A percentile compares a stretch with the other conserved stretches of the same genome.
phyloP scores from a whole-genome alignment of 345 rosid species.

The Hypericum perforatum region DNA sequence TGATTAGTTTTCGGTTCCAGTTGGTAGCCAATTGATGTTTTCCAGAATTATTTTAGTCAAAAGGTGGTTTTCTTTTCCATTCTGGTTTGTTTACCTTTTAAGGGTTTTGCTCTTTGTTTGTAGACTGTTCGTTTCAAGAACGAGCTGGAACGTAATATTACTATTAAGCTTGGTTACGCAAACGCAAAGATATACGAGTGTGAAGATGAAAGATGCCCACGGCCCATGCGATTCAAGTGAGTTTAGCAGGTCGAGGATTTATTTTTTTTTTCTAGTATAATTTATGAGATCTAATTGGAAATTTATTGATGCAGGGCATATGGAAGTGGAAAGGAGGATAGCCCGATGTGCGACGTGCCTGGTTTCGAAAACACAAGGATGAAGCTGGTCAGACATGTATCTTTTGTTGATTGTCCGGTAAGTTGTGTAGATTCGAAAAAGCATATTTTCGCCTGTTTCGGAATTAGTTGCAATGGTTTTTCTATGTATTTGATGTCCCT shows the following conservation, averaged over 20 bases:
- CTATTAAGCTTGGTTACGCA: conserved; percentile 99
- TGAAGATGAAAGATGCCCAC: conserved; percentile 84
- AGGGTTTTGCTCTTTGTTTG: neutral
- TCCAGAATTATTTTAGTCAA: too few relatives aligned
- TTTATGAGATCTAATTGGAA: conserved; percentile 7
- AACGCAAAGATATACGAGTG: conserved; percentile 98
- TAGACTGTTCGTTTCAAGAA: conserved; percentile 97
- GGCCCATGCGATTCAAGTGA: conserved; percentile 91
- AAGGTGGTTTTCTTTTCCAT: too few relatives aligned
- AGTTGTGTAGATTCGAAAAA: conserved; percentile 1
- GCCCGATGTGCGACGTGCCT: conserved; percentile 76
- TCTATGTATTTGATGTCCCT: too few relatives aligned
- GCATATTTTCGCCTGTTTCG: neutral
- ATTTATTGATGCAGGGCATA: conserved; percentile 48
- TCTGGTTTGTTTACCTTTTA: too few relatives aligned
- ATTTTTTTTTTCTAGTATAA: neutral
- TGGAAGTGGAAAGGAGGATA: conserved; percentile 98
- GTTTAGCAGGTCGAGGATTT: conserved; percentile 14
- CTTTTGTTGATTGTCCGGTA: conserved; percentile 98
- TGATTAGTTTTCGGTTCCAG: too few relatives aligned
- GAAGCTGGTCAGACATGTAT: conserved; percentile 90
- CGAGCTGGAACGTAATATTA: conserved; percentile 89
- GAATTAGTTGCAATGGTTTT: too few relatives aligned
- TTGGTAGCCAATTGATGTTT: too few relatives aligned
- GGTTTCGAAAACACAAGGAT: conserved; percentile 76